Evolutionary conservation across 2,329 filamentous ascomycete genomes (phyloP), one percentile per base, ranked within the genome.

Genomic region (Xylariomycetidae sp.): DNA sequence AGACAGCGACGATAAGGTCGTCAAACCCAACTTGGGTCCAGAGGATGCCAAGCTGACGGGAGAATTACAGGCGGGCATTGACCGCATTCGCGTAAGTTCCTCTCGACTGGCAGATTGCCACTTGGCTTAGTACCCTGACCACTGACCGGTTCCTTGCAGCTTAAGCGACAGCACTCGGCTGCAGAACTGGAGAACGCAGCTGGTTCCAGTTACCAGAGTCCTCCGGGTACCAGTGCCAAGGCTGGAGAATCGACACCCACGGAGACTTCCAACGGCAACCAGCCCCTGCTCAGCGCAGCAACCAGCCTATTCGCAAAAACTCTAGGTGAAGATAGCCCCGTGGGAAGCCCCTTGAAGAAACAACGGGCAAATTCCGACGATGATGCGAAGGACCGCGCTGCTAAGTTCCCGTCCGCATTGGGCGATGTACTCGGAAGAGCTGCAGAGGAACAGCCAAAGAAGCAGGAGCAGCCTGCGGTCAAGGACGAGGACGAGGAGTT

Each of bases 141-240:
- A 12, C 15, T 13, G 32, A 27, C 46, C 8, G 14, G 4, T 24
- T 17, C 26, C 25, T 17, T 23, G 50, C 50, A 89, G 85, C 76
- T 90, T 42, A 90, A 90, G 68, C 75, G 85, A 44, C 81, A 84
- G 44, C 84, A 87, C 56, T 89, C 85, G 8, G n/a, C n/a, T n/a
- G 75, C 73, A 24, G 85, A 88, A 31, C 79, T 78, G 9, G 66
- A 82, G 14, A 68, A 67, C 50, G 53, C 57, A 44, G 42, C 53
- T 42, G 52, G 61, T 25, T 56, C 61, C 29, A 54, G 63, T 38
- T 65, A 62, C 32, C 60, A 65, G 29, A 66, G 73, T 37, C 65
- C 71, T 35, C 59, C 67, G 20, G 60, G 59, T 37, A 56, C 61
- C 23, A 67, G 60, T 8, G 63, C 65, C 40, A 52, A 57, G 19